Evolutionary conservation across 2,329 filamentous ascomycete species (phyloP).

Genomic region (Paraphaeosphaeria minitans): DNA sequence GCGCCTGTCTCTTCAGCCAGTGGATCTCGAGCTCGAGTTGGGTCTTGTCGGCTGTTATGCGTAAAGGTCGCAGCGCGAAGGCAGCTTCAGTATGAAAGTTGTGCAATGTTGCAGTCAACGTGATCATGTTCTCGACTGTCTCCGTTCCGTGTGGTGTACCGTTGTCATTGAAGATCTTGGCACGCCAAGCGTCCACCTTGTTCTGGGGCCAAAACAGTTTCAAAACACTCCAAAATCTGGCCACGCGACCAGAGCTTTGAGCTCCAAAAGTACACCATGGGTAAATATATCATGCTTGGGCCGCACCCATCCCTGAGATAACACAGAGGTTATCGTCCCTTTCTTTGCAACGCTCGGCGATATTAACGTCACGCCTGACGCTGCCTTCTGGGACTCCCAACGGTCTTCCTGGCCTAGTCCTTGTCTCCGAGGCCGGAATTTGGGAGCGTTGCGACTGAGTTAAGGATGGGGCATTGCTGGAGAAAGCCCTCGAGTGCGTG

Average conservation of each 20-base stretch:
- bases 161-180: constrained; percentile 8
- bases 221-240: constrained; percentile 15
- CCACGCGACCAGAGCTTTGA: constrained; percentile 7
- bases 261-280: constrained; percentile 23
- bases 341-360: constrained; percentile 18
- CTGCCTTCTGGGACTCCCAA: constrained; percentile 14
- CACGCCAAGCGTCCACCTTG: constrained; percentile 14
- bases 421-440: constrained; percentile 10
- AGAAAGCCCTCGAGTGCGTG: constrained; percentile 5
- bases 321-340: constrained; percentile 21
- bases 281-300: constrained; percentile 25
- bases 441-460: constrained; percentile 4
- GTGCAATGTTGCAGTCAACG: constrained; percentile 18
- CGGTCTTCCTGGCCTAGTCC: constrained; percentile 17
- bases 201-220: constrained; percentile 14
- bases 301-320: constrained; percentile 19
- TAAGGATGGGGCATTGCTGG: constrained; percentile 6
- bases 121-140: constrained; percentile 25
- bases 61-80: constrained; percentile 25
- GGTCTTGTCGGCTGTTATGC: constrained; percentile 23
- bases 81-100: constrained; percentile 20
- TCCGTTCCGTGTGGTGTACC: constrained; percentile 14
- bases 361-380: constrained; percentile 12
- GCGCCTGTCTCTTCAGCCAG: constrained; percentile 20
- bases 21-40: constrained; percentile 26